Base-by-base conservation (phyloP, 352 stramenopile species). In the Phytophthora aleatoria region DNA sequence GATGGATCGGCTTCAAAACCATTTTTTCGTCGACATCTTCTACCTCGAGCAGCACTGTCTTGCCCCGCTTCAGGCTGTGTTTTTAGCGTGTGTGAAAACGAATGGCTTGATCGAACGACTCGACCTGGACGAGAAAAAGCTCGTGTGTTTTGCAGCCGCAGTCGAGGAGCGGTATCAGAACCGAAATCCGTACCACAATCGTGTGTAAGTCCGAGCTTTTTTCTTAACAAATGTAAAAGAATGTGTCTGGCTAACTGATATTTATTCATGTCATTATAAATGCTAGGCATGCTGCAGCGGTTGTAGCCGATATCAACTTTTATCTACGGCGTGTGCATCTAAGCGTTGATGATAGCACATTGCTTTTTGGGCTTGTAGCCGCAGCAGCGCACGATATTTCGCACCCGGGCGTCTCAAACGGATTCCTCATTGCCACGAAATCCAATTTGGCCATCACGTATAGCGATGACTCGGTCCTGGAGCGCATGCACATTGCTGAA, bases 381-480 rank as follows among this genome's bases (percentile, higher is more conserved):
- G 87, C 91, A 2, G 74, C 95, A 0, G 85, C 85, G n/a, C 94
- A 98, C 65, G 94, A 98, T 73, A 85, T 98, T 13, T 94, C 85
- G 35, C 94, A 98, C 59, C 87, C 89, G 0, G 94, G 94, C 28
- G 88, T 95, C 13, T 97, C 89, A 12, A 98, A 98, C 68, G 76
- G 75, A 43, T 98, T 97, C 57, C 83, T 97, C 39, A 85, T 97
- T 50, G 83, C 89, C 30, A 96, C 90, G n/a, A 77, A 71, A 41
- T 92, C 85, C 39, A 89, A 94, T 28, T 71, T 97, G n/a, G 92
- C 93, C 39, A 83, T 98, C 64, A 88, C 78, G 0, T 98, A 98
- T 75, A 97, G 96, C 55, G 94, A 97, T 60, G 81, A 92, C 42
- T 96, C 84, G 42, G 85, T 97, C 9, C 73, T 98, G 11, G 82